Evolutionary conservation across 208 protist genomes (phyloP).

Genomic region (Trichomonas gallinae): DNA sequence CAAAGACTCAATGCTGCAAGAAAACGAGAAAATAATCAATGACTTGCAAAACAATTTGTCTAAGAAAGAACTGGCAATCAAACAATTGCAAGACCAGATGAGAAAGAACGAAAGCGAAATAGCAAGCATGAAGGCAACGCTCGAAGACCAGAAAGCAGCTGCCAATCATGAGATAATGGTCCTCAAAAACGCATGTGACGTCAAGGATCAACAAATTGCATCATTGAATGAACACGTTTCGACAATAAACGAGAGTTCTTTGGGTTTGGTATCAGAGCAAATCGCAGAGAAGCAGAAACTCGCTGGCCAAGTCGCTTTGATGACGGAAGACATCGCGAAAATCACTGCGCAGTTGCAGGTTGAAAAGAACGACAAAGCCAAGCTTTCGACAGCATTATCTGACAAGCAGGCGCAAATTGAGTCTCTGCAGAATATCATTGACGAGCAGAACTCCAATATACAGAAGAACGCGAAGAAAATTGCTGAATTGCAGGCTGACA

Average conservation of each 20-base stretch:
- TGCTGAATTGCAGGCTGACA: neutral
- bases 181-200: neutral
- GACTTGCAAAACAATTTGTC: neutral
- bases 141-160: neutral
- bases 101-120: neutral
- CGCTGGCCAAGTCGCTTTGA: neutral
- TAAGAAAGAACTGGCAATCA: neutral
- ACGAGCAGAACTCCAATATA: neutral
- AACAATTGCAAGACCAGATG: neutral
- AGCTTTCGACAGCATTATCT: neutral
- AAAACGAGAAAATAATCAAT: neutral
- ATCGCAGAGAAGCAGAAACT: neutral
- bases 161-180: neutral
- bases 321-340: neutral
- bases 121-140: neutral
- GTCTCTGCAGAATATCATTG: neutral
- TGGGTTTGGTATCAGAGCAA: neutral
- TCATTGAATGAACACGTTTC: neutral
- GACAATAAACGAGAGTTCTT: neutral
- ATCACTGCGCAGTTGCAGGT: neutral
- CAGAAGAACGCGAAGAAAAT: neutral
- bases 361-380: neutral
- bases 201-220: neutral
- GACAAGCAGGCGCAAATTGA: neutral
- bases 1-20: neutral